Conservation (phyloP, 768 basidiomycete species). For the Glaciozyma martinii region DNA sequence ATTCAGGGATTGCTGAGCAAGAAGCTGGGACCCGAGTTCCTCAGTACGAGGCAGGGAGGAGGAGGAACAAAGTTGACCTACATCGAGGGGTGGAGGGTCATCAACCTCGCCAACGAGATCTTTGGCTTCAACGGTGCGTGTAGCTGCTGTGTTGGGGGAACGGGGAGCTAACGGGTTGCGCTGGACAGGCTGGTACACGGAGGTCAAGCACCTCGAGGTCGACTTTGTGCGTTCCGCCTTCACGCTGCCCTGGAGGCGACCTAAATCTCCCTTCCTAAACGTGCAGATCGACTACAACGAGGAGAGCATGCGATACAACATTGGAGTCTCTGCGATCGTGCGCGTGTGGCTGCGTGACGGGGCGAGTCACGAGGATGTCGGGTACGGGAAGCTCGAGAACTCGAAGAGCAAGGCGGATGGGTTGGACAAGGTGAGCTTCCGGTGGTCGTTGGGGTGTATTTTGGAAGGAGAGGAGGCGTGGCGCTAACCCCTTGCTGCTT, state of each 20-base stretch:
- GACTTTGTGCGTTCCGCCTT: constrained; percentile 33
- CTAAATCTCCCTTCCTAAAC: neutral
- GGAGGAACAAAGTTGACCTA: constrained; percentile 75
- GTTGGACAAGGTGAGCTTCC: constrained; percentile 68
- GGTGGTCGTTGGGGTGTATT: neutral
- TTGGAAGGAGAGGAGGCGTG: neutral
- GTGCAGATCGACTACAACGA: constrained; percentile 62
- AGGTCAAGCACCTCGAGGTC: constrained; percentile 38
- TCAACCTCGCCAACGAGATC: constrained; percentile 94
- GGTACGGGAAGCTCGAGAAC: constrained; percentile 81
- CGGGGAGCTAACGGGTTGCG: neutral
- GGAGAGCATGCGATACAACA: constrained; percentile 54
- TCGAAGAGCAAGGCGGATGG: constrained; percentile 72
- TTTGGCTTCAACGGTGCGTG: constrained; percentile 86
- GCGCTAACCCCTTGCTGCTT: neutral
- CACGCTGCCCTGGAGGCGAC: neutral
- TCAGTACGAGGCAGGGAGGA: constrained; percentile 80
- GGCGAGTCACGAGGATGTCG: constrained; percentile 83
- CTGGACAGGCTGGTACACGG: constrained; percentile 26
- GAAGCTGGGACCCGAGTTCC: constrained; percentile 87
- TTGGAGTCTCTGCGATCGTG: constrained; percentile 76
- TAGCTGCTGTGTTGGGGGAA: neutral
- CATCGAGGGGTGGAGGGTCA: constrained; percentile 94
- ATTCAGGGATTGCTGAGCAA: constrained; percentile 74
- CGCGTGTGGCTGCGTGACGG: constrained; percentile 82